Evolutionary conservation across 805 yeast species (phyloP), one percentile per base, ranked within the genome.

Genomic region (Isabelozyma gotoi): DNA sequence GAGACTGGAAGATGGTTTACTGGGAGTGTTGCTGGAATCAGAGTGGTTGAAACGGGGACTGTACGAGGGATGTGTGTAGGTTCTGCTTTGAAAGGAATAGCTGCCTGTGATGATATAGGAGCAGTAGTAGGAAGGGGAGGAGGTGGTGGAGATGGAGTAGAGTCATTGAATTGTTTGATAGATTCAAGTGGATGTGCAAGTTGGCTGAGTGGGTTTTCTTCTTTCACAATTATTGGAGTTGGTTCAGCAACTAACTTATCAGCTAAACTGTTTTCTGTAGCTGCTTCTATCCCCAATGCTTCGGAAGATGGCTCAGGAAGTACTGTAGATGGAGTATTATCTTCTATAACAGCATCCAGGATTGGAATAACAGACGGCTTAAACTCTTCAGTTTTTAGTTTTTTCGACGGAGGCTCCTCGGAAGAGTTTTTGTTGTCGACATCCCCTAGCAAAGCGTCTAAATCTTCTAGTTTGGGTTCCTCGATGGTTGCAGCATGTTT

Each of bases 111-210:
- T 24, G 31, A 10, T 12, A 24, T 12, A 8, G 12, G 31, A 24
- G 31, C 31, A 10, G 39, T 44, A n/a, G 45, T 44, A 16, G 48
- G 41, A 17, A 16, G 14, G 10, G 42, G 34, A 16, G 45, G 41
- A 11, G 48, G 42, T 24, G 33, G 10, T 10, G 27, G 27, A 21
- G 29, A n/a, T 24, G 29, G 29, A 5, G 29, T 24, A 3, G 29
- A 24, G 29, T 24, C 29, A n/a, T 24, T 24, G 29, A 24, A 24
- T 7, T 24, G 29, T n/a, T 24, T 24, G 12, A 24, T 24, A 3
- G 29, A 24, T n/a, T 24, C n/a, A 10, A 24, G n/a, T n/a, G n/a
- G n/a, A n/a, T n/a, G n/a, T n/a, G n/a, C n/a, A n/a, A n/a, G 29
- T 7, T 24, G 29, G 10, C 4, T 7, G 1, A 5, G 12, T 24